Evolutionary conservation across 23 red algal genomes (phyloP), one percentile per base, ranked within the genome.

Genomic region (Cyanidioschyzon merolae): DNA sequence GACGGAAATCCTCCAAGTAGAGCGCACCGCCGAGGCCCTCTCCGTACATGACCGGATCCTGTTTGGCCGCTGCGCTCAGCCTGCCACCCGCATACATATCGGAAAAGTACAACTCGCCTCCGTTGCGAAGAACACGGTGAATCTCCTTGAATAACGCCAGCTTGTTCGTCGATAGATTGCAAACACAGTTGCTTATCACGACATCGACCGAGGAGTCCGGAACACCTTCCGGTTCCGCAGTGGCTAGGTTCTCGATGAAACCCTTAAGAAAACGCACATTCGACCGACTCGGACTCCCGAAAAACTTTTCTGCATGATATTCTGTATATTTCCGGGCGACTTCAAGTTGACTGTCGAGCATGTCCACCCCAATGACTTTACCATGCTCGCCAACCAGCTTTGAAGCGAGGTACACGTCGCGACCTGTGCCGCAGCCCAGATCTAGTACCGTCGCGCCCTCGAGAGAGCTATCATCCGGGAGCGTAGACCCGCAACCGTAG

Each of bases 101-200:
- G 37, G 58, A 75, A 83, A 87, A 87, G 45, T 87, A 87, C 27
- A 87, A 21, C 37, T 87, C 84, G 38, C 84, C 84, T 31, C 84
- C 84, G 7, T 0, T 2, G 2, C 51, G 58, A 40, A 87, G 57
- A 3, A 76, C 67, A 0, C 59, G 59, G 39, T 71, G 82, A 1
- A 75, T 78, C 58, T 87, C 58, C 57, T 36, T 50, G 58, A 87
- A 54, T 34, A 87, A 59, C 18, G 0, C 16, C 36, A 37, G 38
- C 84, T 87, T 87, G 18, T 82, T 51, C 2, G 84, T 57, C 36
- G 79, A 75, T 26, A 87, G 37, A 71, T 87, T 87, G 50, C 77
- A 35, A 38, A 87, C 84, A 58, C 84, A 87, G 75, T 87, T 87
- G 36, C 68, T 79, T 39, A 87, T 31, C 1, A 87, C 77, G 1